phyloP scores from a whole-genome alignment of 176 grass and related monocot genomes.

The Hordeum marinum region DNA sequence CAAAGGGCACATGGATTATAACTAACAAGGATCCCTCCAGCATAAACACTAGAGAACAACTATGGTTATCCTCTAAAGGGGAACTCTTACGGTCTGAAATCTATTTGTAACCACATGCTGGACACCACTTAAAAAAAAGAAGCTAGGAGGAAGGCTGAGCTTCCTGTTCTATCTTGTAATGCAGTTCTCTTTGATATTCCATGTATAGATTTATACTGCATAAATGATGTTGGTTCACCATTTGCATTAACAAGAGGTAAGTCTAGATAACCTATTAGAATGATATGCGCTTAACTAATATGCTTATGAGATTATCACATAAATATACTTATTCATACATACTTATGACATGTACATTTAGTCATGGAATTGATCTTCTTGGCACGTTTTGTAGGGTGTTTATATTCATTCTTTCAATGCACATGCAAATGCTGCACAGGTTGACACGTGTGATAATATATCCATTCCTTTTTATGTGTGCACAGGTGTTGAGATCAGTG shows the following conservation, averaged over 20 bases:
- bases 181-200: not conserved
- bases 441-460: constrained; percentile 12
- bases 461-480: constrained; percentile 17
- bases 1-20: not conserved
- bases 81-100: not conserved
- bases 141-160: not conserved
- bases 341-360: not conserved
- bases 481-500: constrained; percentile 65
- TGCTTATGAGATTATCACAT: not conserved
- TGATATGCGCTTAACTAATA: not conserved
- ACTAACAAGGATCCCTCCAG: not conserved
- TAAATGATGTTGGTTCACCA: constrained; percentile 5
- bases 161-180: not conserved
- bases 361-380: not conserved
- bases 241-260: constrained; percentile 11
- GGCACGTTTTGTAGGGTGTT: not conserved
- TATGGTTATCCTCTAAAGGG: not conserved
- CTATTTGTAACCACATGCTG: not conserved
- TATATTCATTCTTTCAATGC: constrained; percentile 10
- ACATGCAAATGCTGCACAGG: not conserved
- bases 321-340: not conserved
- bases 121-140: not conserved
- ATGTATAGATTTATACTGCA: constrained; percentile 4
- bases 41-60: not conserved
- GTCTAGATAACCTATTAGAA: not conserved